Evolutionary conservation across 2,329 filamentous ascomycete genomes (phyloP), one percentile per base, ranked within the genome.

Genomic region (Chrysoporthe puriensis): DNA sequence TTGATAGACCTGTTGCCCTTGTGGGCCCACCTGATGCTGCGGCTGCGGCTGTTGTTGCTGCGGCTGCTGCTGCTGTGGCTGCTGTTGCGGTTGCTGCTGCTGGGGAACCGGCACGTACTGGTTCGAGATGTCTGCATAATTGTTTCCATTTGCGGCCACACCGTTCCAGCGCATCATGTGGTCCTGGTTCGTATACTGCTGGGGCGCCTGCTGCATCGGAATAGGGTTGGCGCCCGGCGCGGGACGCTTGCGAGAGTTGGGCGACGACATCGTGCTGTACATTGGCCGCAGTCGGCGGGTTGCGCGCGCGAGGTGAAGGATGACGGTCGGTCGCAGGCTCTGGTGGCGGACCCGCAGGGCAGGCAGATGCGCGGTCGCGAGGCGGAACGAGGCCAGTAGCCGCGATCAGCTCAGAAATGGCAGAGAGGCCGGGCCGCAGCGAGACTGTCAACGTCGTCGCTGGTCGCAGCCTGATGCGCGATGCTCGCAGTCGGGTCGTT

Each of bases 241-340:
- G 72, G 90, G 84, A 77, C 92, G 86, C 82, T 96, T 96, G 78
- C 91, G 81, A 26, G 85, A 77, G 71, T 86, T 86, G 46, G 67
- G 65, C 43, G 79, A 75, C 67, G 85, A 82, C 84, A 86, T 85
- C 66, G 72, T 66, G 67, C 69, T 70, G 70, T 72, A 67, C 69
- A 73, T 65, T 43, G 58, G 54, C 52, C 21, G 64, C 16, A 57
- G 60, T 59, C 56, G 65, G 64, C 46, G 58, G 18, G 40, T 21
- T 57, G 34, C 54, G 32, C 54, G 54, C 18, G 32, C 34, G 18
- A n/a, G 2, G 54, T 40, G 32, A 26, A 6, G 43, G 13, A 36
- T 2, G 40, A 21, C n/a, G n/a, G 42, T 18, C 21, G 59, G 21
- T 34, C 16, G 63, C 34, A 6, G 57, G 52, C 4, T 36, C 18